Percentiles rank a stretch among this genome's conserved stretches.
Evolutionary conservation across 257 asterid genomes (phyloP).

Genomic region (Nicotiana benthamiana): DNA sequence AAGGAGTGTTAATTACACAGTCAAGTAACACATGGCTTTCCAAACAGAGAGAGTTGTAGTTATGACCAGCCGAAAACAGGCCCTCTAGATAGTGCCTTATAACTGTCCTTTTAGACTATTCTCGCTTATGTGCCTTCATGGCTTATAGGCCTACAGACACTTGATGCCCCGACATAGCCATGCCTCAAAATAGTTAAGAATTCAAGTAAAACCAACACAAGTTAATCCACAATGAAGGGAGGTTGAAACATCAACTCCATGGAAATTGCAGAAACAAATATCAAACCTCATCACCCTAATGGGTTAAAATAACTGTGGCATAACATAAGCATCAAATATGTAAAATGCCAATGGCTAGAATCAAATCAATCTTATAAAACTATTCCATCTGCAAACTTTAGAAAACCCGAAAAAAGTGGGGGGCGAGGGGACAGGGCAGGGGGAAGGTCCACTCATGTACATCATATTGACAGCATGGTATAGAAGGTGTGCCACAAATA

Average conservation of each 20-base stretch:
- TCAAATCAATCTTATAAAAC: conserved; percentile 4
- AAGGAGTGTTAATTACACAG: too few relatives aligned
- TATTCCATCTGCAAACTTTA: neutral
- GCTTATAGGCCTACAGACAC: too few relatives aligned
- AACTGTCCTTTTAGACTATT: too few relatives aligned
- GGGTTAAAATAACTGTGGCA: conserved; percentile 1
- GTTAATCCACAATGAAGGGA: conserved; percentile 2
- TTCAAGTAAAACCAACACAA: neutral
- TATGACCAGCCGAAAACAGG: too few relatives aligned
- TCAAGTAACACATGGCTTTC: too few relatives aligned
- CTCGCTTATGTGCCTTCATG: too few relatives aligned
- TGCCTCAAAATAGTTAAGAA: neutral
- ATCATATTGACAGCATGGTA: conserved; percentile 3
- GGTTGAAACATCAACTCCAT: neutral
- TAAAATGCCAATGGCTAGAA: conserved; percentile 5
- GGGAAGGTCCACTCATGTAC: conserved; percentile 8
- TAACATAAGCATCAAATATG: neutral
- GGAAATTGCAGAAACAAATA: neutral
- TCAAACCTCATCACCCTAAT: conserved; percentile 2
- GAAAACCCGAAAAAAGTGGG: neutral
- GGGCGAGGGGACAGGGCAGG: neutral
- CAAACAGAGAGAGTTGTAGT: too few relatives aligned
- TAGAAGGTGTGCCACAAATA: neutral
- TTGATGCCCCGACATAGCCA: too few relatives aligned
- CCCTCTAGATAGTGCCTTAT: too few relatives aligned